Percentiles rank a stretch among this genome's conserved stretches.
Conservation (phyloP, 768 basidiomycete genomes). For the Strobilomyces echinocephalus region DNA sequence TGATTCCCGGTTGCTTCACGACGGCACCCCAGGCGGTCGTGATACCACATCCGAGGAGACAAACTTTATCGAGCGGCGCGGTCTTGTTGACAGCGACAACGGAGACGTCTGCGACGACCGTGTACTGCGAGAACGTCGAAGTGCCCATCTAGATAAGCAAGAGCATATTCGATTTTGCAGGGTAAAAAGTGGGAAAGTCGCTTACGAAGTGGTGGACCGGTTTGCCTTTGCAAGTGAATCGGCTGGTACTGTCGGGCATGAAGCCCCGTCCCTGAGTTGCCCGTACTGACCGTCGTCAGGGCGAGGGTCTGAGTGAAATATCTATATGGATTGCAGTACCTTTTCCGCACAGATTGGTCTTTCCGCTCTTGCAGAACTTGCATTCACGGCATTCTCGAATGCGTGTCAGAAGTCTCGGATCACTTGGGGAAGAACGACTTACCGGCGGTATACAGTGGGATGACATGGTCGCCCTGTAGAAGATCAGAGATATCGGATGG, state of each 20-base stretch:
- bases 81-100: constrained; percentile 83
- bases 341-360: constrained; percentile 97
- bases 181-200: constrained; percentile 5
- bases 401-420: neutral
- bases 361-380: constrained; percentile 97
- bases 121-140: constrained; percentile 99
- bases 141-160: constrained; percentile 80
- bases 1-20: constrained; percentile 82
- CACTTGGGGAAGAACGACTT: constrained; percentile 17
- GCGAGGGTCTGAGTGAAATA: neutral
- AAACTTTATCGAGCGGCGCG: constrained; percentile 94
- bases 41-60: constrained; percentile 93
- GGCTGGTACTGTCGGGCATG: constrained; percentile 86
- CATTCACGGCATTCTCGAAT: constrained; percentile 84
- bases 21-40: constrained; percentile 99
- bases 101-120: constrained; percentile 95
- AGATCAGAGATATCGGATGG: neutral
- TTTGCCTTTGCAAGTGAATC: constrained; percentile 88
- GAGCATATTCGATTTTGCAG: neutral
- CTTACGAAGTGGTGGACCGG: constrained; percentile 87
- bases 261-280: constrained; percentile 90
- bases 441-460: constrained; percentile 96
- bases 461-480: constrained; percentile 84
- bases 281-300: constrained; percentile 52
- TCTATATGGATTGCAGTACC: constrained; percentile 41